Evolutionary conservation across 176 grass and related monocot genomes (phyloP), one percentile per base, ranked within the genome.

Genomic region (Alloteropsis semialata): DNA sequence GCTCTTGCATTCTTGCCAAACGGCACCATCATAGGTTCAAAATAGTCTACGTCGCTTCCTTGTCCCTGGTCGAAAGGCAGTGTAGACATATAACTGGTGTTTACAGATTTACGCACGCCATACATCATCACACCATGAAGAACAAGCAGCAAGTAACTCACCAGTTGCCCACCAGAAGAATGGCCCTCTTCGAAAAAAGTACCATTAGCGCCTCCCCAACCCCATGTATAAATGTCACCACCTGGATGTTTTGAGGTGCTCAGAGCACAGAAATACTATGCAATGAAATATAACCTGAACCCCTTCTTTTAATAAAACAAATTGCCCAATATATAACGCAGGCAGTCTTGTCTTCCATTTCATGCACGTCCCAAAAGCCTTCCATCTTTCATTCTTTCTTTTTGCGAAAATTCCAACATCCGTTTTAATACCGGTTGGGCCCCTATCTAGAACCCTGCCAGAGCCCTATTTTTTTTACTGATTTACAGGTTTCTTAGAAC

Each of bases 131-230:
- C 29, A 22, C 22, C 43, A 76, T 29, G 24, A 81, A 76, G 16
- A 49, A 45, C 32, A 81, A 53, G 29, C 61, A 48, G 72, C 57
- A 91, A 70, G 32, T 37, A 80, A 89, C 92, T 90, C 78, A 93
- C 96, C 51, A 95, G 57, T 85, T 98, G 92, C 75, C 96, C 96
- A 59, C 89, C 96, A 59, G 96, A 98, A 60, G 96, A 98, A 86
- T 91, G 84, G 1, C 88, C 82, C 12, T 98, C 96, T 77, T 95
- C 89, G 6, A 98, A 95, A 81, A 95, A 98, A 30, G 96, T 89
- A 71, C 92, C 92, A 80, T 82, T 98, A 25, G 96, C 87, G 46
- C 96, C 96, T 90, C 92, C 92, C 96, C 96, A 98, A 21, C 92
- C 96, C 96, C 96, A 95, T 56, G 96, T 91, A 82, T 93, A 98